These are phyloP conservation scores for Rhazya stricta DNA, from an alignment of 257 asterid genomes.

Conservation along the genomic window DNA sequence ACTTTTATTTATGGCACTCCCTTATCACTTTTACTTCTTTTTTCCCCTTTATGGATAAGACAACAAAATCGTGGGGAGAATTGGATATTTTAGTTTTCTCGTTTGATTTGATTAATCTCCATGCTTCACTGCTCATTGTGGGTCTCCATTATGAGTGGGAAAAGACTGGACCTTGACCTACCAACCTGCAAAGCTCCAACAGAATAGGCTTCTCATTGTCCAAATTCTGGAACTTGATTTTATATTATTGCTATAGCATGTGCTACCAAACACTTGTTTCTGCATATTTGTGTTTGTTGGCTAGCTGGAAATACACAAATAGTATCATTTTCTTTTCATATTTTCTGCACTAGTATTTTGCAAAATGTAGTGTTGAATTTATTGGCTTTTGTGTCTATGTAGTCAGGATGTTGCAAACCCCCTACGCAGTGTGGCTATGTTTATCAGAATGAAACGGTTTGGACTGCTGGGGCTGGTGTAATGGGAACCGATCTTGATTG, in stretches of 20 bases:
- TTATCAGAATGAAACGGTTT: constrained; percentile 60
- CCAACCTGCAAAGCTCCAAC: constrained; percentile 11
- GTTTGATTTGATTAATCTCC: background rate
- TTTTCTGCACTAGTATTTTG: background rate
- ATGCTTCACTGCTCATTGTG: constrained; percentile 1
- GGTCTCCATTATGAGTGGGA: constrained; percentile 9
- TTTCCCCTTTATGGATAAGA: background rate
- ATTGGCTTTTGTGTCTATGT: constrained; percentile 1
- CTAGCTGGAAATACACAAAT: background rate
- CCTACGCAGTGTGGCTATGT: constrained; percentile 66
- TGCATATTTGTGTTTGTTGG: background rate
- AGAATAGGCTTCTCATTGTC: background rate
- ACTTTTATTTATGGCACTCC: background rate
- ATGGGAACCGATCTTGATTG: constrained; percentile 52
- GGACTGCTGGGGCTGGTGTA: constrained; percentile 43
- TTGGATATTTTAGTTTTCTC: background rate
- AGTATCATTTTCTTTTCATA: background rate
- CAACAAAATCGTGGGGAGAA: background rate
- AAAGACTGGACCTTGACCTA: constrained; percentile 4
- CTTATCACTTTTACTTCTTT: background rate
- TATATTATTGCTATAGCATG: background rate
- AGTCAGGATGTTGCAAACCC: constrained; percentile 98
- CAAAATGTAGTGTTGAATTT: background rate
- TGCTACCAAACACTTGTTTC: constrained; percentile 4
- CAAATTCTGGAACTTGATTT: background rate